These are phyloP conservation scores for Hyaloscypha finlandica DNA, from an alignment of 495 filamentous ascomycete genomes.

Conservation along the genomic window DNA sequence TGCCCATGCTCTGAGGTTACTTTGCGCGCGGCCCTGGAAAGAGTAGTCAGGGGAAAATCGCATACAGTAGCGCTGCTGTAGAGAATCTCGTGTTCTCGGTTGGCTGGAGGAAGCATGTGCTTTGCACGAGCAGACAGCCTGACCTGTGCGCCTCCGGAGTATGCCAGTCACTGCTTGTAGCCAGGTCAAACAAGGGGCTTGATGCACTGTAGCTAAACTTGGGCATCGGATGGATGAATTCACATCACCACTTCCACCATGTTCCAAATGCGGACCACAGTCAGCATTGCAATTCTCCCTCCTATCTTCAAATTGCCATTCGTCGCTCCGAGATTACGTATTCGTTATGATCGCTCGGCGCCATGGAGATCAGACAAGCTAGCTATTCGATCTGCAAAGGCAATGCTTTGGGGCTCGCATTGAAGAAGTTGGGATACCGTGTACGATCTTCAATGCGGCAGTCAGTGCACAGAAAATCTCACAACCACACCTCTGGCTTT, in stretches of 20 bases:
- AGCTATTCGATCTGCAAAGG: background rate
- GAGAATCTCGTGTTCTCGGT: background rate
- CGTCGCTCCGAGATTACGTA: background rate
- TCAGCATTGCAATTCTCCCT: background rate
- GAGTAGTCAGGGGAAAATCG: background rate
- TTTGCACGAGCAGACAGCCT: background rate
- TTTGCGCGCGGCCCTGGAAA: background rate
- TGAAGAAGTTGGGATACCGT: constrained; percentile 3
- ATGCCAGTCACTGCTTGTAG: background rate
- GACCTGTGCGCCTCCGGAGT: background rate
- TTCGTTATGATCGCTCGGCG: background rate
- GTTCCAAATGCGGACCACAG: background rate
- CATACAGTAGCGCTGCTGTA: background rate
- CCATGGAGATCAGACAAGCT: background rate
- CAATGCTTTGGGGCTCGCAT: constrained; percentile 6
- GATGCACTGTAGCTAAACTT: background rate
- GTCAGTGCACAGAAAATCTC: constrained; percentile 18
- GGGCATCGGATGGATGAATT: background rate
- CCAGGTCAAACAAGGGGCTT: background rate
- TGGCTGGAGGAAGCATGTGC: background rate
- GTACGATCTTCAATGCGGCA: constrained; percentile 12
- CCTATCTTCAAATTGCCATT: background rate
- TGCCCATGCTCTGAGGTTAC: background rate
- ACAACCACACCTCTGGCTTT: constrained; percentile 9
- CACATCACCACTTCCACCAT: background rate